Percentiles rank a stretch among this genome's conserved stretches.
phyloP scores from a whole-genome alignment of 75 land plant species.

The Azolla pinnata region DNA sequence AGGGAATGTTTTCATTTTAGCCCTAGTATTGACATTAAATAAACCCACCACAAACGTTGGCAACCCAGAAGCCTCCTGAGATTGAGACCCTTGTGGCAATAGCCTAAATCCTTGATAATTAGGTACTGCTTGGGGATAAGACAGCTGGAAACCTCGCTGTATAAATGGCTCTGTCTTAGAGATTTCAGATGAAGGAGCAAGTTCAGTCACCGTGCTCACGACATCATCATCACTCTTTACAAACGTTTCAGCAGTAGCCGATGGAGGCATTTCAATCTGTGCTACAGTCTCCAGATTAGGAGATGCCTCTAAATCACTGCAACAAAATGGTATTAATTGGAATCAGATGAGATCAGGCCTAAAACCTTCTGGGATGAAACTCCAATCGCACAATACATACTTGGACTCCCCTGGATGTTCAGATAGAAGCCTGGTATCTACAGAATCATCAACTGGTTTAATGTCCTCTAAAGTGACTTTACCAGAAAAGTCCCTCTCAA shows the following conservation, averaged over 20 bases:
- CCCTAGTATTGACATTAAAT: no score
- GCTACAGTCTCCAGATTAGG: no score
- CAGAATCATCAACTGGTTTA: background rate
- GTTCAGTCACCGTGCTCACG: background rate
- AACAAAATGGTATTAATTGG: no score
- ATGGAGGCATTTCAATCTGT: no score
- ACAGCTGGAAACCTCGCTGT: conserved; percentile 29
- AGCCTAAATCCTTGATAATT: conserved; percentile 20
- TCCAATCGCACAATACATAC: background rate
- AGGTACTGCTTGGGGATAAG: conserved; percentile 14
- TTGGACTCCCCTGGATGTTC: background rate
- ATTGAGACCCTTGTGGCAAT: conserved; percentile 39
- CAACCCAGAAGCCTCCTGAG: conserved; percentile 32
- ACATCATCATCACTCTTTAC: conserved; percentile 17
- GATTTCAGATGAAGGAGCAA: background rate
- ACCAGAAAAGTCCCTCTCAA: conserved; percentile 29
- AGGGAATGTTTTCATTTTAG: no score
- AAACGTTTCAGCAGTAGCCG: conserved; percentile 27
- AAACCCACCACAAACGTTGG: no score
- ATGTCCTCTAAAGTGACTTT: no score
- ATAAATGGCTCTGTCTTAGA: conserved; percentile 7
- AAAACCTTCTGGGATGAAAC: no score
- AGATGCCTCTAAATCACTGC: no score
- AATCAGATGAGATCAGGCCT: no score
- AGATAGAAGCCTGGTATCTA: background rate